Conservation (phyloP, 192 early-diverging fungal species). For the Geranomyces variabilis region DNA sequence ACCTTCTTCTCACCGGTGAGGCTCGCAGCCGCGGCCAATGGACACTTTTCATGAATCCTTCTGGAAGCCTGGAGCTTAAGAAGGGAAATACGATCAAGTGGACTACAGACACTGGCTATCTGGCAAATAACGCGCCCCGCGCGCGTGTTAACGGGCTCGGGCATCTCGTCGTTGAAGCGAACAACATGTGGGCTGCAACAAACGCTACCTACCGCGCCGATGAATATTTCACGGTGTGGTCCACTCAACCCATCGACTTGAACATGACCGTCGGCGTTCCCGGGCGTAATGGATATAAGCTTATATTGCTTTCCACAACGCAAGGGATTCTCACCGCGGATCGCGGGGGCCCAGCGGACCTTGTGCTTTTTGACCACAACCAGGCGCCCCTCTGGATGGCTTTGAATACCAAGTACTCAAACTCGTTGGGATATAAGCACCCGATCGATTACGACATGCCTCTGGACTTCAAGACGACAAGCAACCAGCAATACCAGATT, state of each 20-base stretch:
- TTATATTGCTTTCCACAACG: background rate
- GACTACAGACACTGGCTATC: constrained; percentile 2
- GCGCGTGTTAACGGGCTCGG: background rate
- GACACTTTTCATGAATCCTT: constrained; percentile 14
- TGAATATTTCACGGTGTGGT: constrained; percentile 1
- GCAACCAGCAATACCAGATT: background rate
- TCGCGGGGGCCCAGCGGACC: background rate
- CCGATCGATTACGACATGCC: constrained; percentile 8
- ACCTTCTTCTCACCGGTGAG: background rate
- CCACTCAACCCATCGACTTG: background rate
- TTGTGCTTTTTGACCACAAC: constrained; percentile 2
- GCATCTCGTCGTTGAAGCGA: background rate
- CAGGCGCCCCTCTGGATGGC: constrained; percentile 1
- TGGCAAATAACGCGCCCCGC: constrained; percentile 9
- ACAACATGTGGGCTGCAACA: background rate
- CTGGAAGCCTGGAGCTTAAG: constrained; percentile 1
- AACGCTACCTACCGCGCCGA: constrained; percentile 4
- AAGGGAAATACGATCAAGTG: background rate
- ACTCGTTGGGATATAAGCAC: background rate
- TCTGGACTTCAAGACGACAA: background rate
- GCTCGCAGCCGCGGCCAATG: background rate
- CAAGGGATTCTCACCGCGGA: background rate
- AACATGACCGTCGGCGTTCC: constrained; percentile 7
- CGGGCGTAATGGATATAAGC: background rate
- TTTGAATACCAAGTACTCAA: background rate